Base-by-base conservation (phyloP, 805 yeast genomes). In the Candida maltosa region DNA sequence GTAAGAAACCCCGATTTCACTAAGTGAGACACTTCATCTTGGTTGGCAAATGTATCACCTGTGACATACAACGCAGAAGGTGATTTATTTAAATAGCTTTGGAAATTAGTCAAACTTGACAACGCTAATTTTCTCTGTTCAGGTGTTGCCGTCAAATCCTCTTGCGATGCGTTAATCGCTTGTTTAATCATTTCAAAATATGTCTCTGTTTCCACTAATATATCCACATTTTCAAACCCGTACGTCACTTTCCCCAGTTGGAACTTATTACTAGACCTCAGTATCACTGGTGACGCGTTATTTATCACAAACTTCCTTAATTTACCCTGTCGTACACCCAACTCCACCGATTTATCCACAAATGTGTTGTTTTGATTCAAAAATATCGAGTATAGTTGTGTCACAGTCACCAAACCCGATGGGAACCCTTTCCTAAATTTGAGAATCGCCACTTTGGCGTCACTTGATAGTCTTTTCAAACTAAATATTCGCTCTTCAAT, bases 331-430 rank as follows among this genome's bases (percentile, higher is more conserved):
- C 65, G 49, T 1, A 63, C 56, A 25, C 65, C 44, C 10, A 56
- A 39, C 35, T 69, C 73, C 1, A 76, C 49, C 30, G 56, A 57
- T 25, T 60, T 60, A 44, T 78, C 83, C 2, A 76, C 76, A 48
- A 60, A 65, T 0, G 82, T 74, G 41, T 62, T 52, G 1, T 77
- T 75, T 27, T 63, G 56, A 18, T 23, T 16, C 10, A 63, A 63
- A 35, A 65, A 70, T 8, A 76, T 44, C 1, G 80, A 57, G 44
- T 77, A 77, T 4, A 78, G 44, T 40, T 76, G 82, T 21, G 65
- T 64, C 9, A 64, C 40, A 1, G 75, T 60, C 6, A 73, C 54
- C 24, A 73, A 42, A 7, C 67, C 65, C 11, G 42, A 52, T 0
- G 78, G 76, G 2, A 68, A 43, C 25, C 35, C 38, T 11, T 20